Percentiles rank a stretch among this genome's conserved stretches.
These are phyloP conservation scores for Aspergillus sp. DNA, from an alignment of 2,329 filamentous ascomycete genomes.

Conservation along the genomic window DNA sequence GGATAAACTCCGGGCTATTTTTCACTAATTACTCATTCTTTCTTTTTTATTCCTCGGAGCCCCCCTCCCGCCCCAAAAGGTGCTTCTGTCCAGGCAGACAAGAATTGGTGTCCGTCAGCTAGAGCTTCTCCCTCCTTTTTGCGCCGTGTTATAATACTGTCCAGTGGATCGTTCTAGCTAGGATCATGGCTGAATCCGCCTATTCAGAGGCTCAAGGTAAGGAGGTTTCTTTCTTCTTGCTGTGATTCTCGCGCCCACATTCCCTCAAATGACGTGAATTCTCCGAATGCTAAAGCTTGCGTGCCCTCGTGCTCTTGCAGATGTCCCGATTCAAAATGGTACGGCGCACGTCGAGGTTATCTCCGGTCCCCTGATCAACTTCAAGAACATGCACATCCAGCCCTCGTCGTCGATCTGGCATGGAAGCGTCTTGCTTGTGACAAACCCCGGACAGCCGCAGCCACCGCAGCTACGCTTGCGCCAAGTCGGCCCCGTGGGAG, in stretches of 20 bases:
- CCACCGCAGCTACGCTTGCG: constrained; percentile 50
- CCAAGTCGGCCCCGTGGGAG: constrained; percentile 24
- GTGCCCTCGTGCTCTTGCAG: background rate
- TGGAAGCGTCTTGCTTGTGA: constrained; percentile 79
- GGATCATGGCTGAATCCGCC: background rate
- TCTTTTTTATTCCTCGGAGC: too few relatives aligned
- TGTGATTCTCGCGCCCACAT: too few relatives aligned
- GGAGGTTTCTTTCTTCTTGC: background rate
- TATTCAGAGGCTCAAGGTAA: background rate
- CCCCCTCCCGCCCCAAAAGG: too few relatives aligned
- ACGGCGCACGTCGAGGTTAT: constrained; percentile 30
- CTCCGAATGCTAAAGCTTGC: background rate
- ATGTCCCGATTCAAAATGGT: constrained; percentile 4
- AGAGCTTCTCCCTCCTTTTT: background rate
- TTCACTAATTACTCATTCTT: too few relatives aligned
- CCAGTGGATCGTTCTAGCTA: background rate
- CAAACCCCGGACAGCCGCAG: constrained; percentile 58
- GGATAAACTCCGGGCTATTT: too few relatives aligned
- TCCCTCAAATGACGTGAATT: background rate
- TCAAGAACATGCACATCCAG: constrained; percentile 38
- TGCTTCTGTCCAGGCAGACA: too few relatives aligned
- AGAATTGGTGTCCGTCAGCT: background rate
- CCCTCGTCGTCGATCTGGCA: constrained; percentile 51
- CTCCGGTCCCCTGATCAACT: constrained; percentile 43
- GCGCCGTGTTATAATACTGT: background rate